Conservation (phyloP, 2,329 filamentous ascomycete genomes). For the Aspergillus texensis region DNA sequence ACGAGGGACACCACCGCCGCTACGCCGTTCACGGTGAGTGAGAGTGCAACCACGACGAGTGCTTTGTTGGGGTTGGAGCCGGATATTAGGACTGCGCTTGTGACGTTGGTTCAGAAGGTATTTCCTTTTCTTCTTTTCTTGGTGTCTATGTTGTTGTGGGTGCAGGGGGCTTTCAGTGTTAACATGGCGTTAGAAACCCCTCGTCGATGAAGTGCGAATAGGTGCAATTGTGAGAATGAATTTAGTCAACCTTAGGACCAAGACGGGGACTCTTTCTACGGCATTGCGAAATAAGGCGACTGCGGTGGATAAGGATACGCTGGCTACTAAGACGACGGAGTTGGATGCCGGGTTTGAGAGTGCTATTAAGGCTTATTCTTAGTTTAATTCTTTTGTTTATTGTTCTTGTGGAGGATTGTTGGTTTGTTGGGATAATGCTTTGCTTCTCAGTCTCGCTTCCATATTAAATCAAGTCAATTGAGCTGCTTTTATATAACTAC, state of each 20-base stretch:
- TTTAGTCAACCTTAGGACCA: background rate
- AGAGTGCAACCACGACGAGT: slow-evolving; percentile 12
- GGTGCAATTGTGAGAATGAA: background rate
- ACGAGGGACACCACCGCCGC: slow-evolving; percentile 9
- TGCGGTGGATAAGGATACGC: background rate
- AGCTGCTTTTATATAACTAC: background rate
- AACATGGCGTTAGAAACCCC: background rate
- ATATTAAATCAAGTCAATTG: background rate
- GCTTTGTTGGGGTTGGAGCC: slow-evolving; percentile 12
- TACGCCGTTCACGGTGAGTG: slow-evolving; percentile 4
- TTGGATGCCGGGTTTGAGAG: background rate
- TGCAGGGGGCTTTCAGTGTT: no score
- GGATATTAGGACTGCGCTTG: slow-evolving; percentile 6
- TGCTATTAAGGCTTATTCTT: background rate
- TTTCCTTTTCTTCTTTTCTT: background rate
- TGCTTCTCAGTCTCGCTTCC: background rate
- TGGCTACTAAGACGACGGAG: background rate
- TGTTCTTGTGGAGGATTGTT: background rate
- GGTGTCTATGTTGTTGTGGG: background rate
- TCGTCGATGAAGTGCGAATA: background rate
- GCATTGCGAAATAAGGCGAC: background rate
- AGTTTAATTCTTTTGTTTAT: background rate
- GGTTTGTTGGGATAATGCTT: background rate
- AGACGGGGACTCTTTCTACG: background rate
- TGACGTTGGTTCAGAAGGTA: slow-evolving; percentile 13